These are phyloP conservation scores for Reticulascus tulasneorum DNA, from an alignment of 2,329 filamentous ascomycete genomes.

Conservation along the genomic window DNA sequence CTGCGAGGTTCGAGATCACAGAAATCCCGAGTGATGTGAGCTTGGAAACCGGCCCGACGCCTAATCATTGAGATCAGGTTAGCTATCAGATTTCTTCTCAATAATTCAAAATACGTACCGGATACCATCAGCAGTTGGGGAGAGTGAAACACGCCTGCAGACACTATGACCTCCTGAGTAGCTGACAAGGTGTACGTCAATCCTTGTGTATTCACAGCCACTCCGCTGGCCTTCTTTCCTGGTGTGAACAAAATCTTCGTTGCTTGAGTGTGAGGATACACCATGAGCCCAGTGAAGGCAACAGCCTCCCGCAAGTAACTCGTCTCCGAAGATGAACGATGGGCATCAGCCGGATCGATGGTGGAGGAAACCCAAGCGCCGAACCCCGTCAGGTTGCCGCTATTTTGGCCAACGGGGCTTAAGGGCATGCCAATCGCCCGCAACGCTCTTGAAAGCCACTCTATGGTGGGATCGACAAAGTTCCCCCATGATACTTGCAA, in stretches of 20 bases:
- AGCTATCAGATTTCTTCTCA: no score
- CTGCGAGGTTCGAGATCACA: conserved; percentile 51
- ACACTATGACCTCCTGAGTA: conserved; percentile 68
- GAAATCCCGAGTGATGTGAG: conserved; percentile 33
- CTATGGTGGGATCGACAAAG: conserved; percentile 18
- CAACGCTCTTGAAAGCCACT: conserved; percentile 25
- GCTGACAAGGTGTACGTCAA: conserved; percentile 12
- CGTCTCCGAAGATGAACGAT: conserved; percentile 30
- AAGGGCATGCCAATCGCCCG: conserved; percentile 33
- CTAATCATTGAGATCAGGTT: no score
- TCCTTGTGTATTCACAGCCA: conserved; percentile 24
- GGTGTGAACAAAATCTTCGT: conserved; percentile 40
- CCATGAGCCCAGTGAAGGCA: conserved; percentile 25
- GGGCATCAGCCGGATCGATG: conserved; percentile 21
- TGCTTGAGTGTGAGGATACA: conserved; percentile 38
- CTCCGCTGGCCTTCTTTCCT: conserved; percentile 35
- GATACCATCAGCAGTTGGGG: conserved; percentile 61
- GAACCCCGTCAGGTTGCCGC: conserved; percentile 34
- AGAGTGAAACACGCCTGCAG: conserved; percentile 77
- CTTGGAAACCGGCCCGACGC: conserved; percentile 35
- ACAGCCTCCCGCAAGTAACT: conserved; percentile 27
- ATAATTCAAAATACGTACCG: no score
- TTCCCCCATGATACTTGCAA: conserved; percentile 22
- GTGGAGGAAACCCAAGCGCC: conserved; percentile 21
- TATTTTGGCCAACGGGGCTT: conserved; percentile 30